Percentiles rank a stretch among this genome's conserved stretches.
Evolutionary conservation across 805 yeast species (phyloP).

Genomic region (Wickerhamiella galacta): DNA sequence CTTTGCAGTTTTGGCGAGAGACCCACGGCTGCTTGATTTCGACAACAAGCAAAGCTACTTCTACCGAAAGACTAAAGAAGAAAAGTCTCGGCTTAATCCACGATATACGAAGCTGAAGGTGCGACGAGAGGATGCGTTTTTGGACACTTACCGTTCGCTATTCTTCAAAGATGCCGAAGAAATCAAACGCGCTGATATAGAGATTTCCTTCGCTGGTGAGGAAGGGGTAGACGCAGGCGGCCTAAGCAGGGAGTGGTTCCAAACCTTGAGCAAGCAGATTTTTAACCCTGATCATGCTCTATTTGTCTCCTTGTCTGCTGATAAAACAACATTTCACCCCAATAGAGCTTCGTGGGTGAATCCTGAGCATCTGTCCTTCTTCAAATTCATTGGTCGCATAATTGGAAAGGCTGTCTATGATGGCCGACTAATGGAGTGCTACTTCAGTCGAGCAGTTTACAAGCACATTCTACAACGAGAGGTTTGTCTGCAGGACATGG

Average conservation of each 20-base stretch:
- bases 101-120: slow-evolving; percentile 47
- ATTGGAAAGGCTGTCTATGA: slow-evolving; percentile 92
- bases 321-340: slow-evolving; percentile 88
- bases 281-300: slow-evolving; percentile 90
- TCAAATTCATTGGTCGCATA: slow-evolving; percentile 84
- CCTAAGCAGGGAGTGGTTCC: slow-evolving; percentile 93
- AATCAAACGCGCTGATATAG: slow-evolving; percentile 31
- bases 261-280: slow-evolving; percentile 84
- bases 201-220: slow-evolving; percentile 78
- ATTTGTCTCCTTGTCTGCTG: slow-evolving; percentile 81
- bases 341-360: slow-evolving; percentile 82
- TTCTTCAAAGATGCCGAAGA: slow-evolving; percentile 66
- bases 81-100: slow-evolving; percentile 18
- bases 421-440: slow-evolving; percentile 74
- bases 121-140: slow-evolving; percentile 77
- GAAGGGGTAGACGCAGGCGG: slow-evolving; percentile 98
- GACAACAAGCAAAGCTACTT: slow-evolving; percentile 85
- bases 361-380: slow-evolving; percentile 83
- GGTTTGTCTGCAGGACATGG: slow-evolving; percentile 85
- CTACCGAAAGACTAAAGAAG: slow-evolving; percentile 37
- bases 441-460: slow-evolving; percentile 88
- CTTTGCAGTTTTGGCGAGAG: slow-evolving; percentile 71
- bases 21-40: slow-evolving; percentile 80
- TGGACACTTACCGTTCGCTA: slow-evolving; percentile 72
- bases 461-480: slow-evolving; percentile 65